Conservation (phyloP, 805 yeast species). For the Metschnikowia continentalis region DNA sequence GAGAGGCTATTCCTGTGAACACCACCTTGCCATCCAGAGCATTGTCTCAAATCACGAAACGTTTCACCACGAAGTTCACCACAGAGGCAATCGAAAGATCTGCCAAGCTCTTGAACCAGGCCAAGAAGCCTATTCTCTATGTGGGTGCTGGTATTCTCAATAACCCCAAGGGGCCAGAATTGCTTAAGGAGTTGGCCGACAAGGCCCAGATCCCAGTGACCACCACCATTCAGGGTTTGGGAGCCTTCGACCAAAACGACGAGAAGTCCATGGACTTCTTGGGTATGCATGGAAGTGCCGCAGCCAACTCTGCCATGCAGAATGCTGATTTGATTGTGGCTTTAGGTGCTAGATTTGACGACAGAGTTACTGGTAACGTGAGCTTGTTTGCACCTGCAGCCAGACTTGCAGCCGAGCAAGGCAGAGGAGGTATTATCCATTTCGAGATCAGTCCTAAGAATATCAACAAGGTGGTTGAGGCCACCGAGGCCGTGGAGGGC, state of each 20-base stretch:
- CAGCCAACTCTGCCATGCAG: conserved; percentile 93
- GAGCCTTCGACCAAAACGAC: conserved; percentile 90
- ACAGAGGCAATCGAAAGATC: conserved; percentile 69
- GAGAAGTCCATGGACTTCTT: conserved; percentile 90
- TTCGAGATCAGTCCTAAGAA: conserved; percentile 95
- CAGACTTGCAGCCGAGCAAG: conserved; percentile 78
- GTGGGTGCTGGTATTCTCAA: conserved; percentile 90
- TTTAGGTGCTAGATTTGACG: conserved; percentile 96
- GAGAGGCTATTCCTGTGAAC: conserved; percentile 78
- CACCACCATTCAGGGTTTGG: conserved; percentile 89
- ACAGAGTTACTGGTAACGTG: conserved; percentile 90
- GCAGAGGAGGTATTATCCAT: conserved; percentile 93
- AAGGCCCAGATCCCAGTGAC: conserved; percentile 94
- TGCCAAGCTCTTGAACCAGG: conserved; percentile 71
- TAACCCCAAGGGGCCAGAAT: conserved; percentile 71
- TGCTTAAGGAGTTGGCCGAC: conserved; percentile 80
- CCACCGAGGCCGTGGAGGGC: conserved; percentile 95
- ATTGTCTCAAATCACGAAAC: conserved; percentile 62
- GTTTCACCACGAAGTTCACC: conserved; percentile 71
- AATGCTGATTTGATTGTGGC: conserved; percentile 90
- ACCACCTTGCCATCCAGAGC: conserved; percentile 74
- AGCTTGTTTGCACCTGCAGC: conserved; percentile 92
- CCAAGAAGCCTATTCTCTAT: conserved; percentile 84
- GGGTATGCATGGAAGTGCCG: conserved; percentile 97
- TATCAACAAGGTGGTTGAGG: conserved; percentile 95